Conservation (phyloP, 768 basidiomycete species). For the Lepiota brunneoincarnata region DNA sequence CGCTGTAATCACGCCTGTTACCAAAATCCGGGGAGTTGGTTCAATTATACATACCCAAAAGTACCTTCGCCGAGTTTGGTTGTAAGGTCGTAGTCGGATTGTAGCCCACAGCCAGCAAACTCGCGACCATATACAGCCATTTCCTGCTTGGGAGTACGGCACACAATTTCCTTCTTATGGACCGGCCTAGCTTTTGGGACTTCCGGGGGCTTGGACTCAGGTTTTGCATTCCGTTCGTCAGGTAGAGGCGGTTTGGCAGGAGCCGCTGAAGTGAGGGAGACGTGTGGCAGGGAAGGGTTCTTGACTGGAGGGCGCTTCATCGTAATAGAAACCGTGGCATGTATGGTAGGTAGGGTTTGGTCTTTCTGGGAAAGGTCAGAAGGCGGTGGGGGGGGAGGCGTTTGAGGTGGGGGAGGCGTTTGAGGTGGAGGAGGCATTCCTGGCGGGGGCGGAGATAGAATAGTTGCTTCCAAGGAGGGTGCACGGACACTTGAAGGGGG, state of each 20-base stretch:
- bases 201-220: slow-evolving; percentile 22
- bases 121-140: slow-evolving; percentile 60
- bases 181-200: slow-evolving; percentile 22
- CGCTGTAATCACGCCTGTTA: slow-evolving; percentile 40
- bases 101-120: slow-evolving; percentile 68
- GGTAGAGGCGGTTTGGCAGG: slow-evolving; percentile 24
- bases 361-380: slow-evolving; percentile 15
- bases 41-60: slow-evolving; percentile 67
- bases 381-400: slow-evolving; percentile 20
- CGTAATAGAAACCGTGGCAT: slow-evolving; percentile 4
- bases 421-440: slow-evolving; percentile 12
- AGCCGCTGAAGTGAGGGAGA: slow-evolving; percentile 28
- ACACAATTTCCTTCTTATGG: slow-evolving; percentile 35
- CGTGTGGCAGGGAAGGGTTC: slow-evolving; percentile 21
- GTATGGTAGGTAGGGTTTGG: background rate
- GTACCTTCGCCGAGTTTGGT: slow-evolving; percentile 96
- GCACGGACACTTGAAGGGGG: slow-evolving; percentile 19
- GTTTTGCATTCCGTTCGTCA: slow-evolving; percentile 17
- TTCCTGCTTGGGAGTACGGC: slow-evolving; percentile 61
- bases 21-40: slow-evolving; percentile 5
- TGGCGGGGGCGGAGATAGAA: slow-evolving; percentile 15
- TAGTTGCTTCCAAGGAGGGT: slow-evolving; percentile 13
- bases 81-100: slow-evolving; percentile 75
- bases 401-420: slow-evolving; percentile 19
- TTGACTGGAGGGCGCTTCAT: slow-evolving; percentile 13